phyloP scores from a whole-genome alignment of 176 grass and related monocot genomes.

The Typha latifolia region DNA sequence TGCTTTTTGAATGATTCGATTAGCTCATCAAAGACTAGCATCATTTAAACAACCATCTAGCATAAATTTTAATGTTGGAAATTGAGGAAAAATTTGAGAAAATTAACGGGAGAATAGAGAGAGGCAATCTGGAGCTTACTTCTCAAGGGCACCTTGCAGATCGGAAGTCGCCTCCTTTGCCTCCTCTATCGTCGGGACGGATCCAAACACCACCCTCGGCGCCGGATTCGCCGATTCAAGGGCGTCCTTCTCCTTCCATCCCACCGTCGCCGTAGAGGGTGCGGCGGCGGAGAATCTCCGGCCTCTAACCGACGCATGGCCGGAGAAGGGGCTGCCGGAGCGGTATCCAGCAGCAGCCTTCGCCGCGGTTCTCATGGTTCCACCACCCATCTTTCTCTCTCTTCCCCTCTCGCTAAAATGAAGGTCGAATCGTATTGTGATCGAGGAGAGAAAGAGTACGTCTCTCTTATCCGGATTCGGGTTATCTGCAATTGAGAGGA shows the following conservation, averaged over 20 bases:
- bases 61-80: neutral
- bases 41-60: neutral
- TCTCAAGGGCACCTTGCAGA: constrained; percentile 49
- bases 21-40: no score
- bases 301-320: neutral
- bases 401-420: constrained; percentile 4
- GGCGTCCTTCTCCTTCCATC: constrained; percentile 37
- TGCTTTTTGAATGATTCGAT: no score
- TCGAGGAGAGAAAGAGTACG: neutral
- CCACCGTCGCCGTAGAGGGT: constrained; percentile 28
- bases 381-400: constrained; percentile 27
- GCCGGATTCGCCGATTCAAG: constrained; percentile 10
- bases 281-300: no score
- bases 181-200: constrained; percentile 50
- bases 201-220: constrained; percentile 61
- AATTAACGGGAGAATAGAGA: neutral
- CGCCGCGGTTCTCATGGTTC: constrained; percentile 59
- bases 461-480: no score
- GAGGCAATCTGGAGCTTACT: constrained; percentile 18
- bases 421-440: neutral
- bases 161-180: constrained; percentile 67
- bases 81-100: neutral
- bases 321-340: constrained; percentile 8
- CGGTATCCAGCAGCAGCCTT: constrained; percentile 35
- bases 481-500: no score